Conservation (phyloP, 306 rosid genomes). For the Fagus sylvatica region DNA sequence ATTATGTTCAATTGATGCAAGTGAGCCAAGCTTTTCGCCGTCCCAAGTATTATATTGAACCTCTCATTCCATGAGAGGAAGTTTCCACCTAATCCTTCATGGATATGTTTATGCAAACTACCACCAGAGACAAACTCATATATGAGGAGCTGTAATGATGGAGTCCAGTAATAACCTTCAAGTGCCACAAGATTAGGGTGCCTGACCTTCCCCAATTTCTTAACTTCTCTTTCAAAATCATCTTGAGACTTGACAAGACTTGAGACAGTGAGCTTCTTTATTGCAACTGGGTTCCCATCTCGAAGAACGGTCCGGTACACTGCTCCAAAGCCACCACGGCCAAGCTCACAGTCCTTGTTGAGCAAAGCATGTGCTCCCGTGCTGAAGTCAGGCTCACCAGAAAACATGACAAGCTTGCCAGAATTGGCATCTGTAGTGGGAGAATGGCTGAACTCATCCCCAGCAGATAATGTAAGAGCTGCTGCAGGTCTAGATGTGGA, state of each 20-base stretch:
- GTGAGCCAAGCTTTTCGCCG: slow-evolving; percentile 91
- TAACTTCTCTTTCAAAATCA: slow-evolving; percentile 94
- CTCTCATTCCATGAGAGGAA: slow-evolving; percentile 91
- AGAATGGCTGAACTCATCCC: slow-evolving; percentile 86
- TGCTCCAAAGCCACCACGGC: slow-evolving; percentile 97
- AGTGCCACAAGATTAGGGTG: slow-evolving; percentile 88
- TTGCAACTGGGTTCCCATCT: slow-evolving; percentile 92
- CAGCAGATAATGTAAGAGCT: slow-evolving; percentile 72
- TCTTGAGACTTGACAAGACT: slow-evolving; percentile 97
- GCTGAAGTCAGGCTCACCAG: slow-evolving; percentile 96
- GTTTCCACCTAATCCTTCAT: slow-evolving; percentile 78
- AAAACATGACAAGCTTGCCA: slow-evolving; percentile 98
- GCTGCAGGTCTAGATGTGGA: slow-evolving; percentile 53
- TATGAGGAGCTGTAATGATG: slow-evolving; percentile 94
- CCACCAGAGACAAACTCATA: slow-evolving; percentile 83
- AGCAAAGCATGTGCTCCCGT: slow-evolving; percentile 95
- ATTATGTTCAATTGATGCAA: slow-evolving; percentile 80
- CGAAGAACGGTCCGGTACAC: slow-evolving; percentile 85
- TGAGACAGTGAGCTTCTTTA: slow-evolving; percentile 97
- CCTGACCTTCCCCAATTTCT: slow-evolving; percentile 83
- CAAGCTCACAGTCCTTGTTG: slow-evolving; percentile 98
- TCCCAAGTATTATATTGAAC: slow-evolving; percentile 83
- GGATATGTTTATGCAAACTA: slow-evolving; percentile 89
- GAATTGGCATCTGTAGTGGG: slow-evolving; percentile 93
- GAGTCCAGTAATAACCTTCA: slow-evolving; percentile 99